Conservation (phyloP, 164 flowering plant genomes). For the Vitis rupestris region DNA sequence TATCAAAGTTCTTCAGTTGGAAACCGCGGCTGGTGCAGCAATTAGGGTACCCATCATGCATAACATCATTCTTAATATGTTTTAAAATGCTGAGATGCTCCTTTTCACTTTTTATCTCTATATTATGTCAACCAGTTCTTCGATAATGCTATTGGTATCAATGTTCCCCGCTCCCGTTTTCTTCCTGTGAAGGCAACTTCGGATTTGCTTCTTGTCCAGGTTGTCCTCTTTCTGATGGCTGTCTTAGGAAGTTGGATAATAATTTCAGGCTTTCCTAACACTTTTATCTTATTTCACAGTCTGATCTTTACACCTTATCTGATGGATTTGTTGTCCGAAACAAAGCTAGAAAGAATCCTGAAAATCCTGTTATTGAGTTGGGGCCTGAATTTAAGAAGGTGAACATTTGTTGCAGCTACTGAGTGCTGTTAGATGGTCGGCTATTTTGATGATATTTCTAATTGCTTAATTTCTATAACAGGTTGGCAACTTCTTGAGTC, state of each 20-base stretch:
- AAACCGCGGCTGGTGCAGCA: slow-evolving; percentile 99
- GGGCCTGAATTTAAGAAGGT: slow-evolving; percentile 99
- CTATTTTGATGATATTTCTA: neutral
- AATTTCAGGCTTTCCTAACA: slow-evolving; percentile 8
- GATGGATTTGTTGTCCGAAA: slow-evolving; percentile 79
- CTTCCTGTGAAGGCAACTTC: slow-evolving; percentile 98
- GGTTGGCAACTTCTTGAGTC: slow-evolving; percentile 56
- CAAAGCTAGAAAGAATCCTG: slow-evolving; percentile 67
- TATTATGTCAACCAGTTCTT: slow-evolving; percentile 60
- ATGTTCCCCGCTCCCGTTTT: slow-evolving; percentile 96
- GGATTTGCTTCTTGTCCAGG: slow-evolving; percentile 98
- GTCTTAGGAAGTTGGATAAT: neutral
- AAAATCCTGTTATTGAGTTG: slow-evolving; percentile 80
- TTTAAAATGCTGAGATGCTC: slow-evolving; percentile 1
- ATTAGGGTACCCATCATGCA: slow-evolving; percentile 58
- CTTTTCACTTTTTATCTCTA: slow-evolving; percentile 8
- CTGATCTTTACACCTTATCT: slow-evolving; percentile 83
- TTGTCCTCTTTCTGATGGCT: slow-evolving; percentile 16
- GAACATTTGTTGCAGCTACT: neutral
- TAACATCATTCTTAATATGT: neutral
- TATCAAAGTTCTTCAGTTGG: slow-evolving; percentile 91
- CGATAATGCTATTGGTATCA: slow-evolving; percentile 87
- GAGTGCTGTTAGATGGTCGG: neutral
- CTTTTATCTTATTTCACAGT: slow-evolving; percentile 40
- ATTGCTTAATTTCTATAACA: slow-evolving; percentile 19